Evolutionary conservation across 345 rosid genomes (phyloP).

Genomic region (Camelina hispida): DNA sequence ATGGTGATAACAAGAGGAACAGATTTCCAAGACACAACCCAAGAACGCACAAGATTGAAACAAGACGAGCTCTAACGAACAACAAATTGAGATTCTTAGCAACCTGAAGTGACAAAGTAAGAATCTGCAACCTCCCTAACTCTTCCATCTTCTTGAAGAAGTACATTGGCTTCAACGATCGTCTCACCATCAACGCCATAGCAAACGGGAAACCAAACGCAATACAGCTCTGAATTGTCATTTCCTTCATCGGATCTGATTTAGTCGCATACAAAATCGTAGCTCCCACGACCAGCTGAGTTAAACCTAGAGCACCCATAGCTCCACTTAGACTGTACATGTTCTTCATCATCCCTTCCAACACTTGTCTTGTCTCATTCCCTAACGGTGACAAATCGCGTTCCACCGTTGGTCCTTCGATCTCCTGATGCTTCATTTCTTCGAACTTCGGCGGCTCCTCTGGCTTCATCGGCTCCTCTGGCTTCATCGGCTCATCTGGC

Average conservation of each 20-base stretch:
- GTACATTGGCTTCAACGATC: conserved; percentile 78
- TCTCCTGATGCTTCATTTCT: conserved; percentile 84
- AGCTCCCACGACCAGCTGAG: conserved; percentile 74
- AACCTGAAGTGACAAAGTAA: conserved; percentile 75
- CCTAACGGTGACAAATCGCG: conserved; percentile 79
- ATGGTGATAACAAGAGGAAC: conserved; percentile 52
- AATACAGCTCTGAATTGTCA: conserved; percentile 64
- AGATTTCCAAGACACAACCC: conserved; percentile 57
- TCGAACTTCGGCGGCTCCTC: conserved; percentile 39
- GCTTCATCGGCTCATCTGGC: conserved; percentile 16
- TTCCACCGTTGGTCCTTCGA: conserved; percentile 92
- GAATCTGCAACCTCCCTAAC: conserved; percentile 82
- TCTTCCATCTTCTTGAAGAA: conserved; percentile 95
- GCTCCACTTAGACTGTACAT: conserved; percentile 66
- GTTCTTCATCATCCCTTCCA: conserved; percentile 79
- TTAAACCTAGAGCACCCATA: conserved; percentile 63
- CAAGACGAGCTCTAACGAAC: conserved; percentile 64
- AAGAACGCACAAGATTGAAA: conserved; percentile 56
- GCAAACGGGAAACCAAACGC: conserved; percentile 88
- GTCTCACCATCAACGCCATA: conserved; percentile 78
- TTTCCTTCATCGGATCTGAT: conserved; percentile 54
- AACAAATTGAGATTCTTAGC: conserved; percentile 72
- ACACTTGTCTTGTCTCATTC: conserved; percentile 74
- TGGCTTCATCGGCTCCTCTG: conserved; percentile 13
- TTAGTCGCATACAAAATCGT: conserved; percentile 61